These are phyloP conservation scores for Candida tropicalis DNA, from an alignment of 1,139 yeast genomes.

Conservation along the genomic window DNA sequence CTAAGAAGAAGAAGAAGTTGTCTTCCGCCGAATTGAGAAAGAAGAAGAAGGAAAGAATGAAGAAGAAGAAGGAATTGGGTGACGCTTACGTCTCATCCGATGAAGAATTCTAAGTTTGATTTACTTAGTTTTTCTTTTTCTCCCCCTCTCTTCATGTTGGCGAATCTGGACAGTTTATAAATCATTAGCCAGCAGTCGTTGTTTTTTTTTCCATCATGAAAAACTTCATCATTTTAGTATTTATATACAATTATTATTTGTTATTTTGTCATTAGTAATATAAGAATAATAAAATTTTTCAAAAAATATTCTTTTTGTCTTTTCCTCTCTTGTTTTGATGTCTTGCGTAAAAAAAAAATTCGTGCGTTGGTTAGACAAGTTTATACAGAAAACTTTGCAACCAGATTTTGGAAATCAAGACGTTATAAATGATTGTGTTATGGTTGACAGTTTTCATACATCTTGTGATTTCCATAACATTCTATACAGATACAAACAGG, in stretches of 20 bases:
- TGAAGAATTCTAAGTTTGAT: constrained; percentile 55
- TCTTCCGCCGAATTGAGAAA: constrained; percentile 99
- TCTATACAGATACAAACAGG: constrained; percentile 2
- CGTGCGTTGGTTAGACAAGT: too few species aligned
- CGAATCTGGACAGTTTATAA: constrained; percentile 6
- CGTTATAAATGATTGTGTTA: constrained; percentile 6
- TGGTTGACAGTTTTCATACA: neutral
- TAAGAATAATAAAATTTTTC: neutral
- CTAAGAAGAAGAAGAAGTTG: constrained; percentile 96
- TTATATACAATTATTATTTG: constrained; percentile 2
- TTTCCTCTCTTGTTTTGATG: too few species aligned
- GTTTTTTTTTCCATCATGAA: constrained; percentile 11
- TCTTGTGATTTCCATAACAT: neutral
- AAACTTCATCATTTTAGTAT: constrained; percentile 1
- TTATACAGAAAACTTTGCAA: constrained; percentile 4
- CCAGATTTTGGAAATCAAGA: neutral
- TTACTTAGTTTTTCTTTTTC: neutral
- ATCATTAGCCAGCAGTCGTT: constrained; percentile 4
- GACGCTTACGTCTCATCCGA: constrained; percentile 98
- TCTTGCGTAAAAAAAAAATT: too few species aligned
- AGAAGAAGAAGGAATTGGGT: constrained; percentile 99
- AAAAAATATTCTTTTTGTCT: neutral
- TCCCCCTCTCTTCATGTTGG: constrained; percentile 1
- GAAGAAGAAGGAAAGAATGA: constrained; percentile 99
- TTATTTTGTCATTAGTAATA: constrained; percentile 4